A percentile compares a stretch with the other conserved stretches of the same genome.
phyloP scores from a whole-genome alignment of 352 stramenopile genomes.

The Globisporangium mamillatum region DNA sequence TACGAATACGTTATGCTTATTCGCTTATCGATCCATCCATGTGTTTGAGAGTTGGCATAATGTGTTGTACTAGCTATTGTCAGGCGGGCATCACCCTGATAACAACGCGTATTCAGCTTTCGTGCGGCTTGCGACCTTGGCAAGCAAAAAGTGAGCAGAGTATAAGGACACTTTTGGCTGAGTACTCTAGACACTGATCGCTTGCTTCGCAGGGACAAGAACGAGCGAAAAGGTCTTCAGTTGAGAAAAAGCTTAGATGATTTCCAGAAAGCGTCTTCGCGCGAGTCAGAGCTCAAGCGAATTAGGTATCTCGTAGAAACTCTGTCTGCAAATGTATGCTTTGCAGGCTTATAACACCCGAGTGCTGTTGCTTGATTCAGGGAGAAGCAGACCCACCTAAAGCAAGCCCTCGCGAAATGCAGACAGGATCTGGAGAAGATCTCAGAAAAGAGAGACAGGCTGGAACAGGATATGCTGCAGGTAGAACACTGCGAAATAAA shows the following conservation, averaged over 20 bases:
- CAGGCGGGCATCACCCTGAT: neutral
- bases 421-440: neutral
- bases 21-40: neutral
- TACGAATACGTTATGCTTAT: neutral
- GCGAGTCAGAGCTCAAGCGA: neutral
- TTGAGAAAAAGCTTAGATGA: neutral
- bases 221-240: neutral
- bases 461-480: neutral
- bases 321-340: neutral
- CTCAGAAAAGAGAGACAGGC: neutral
- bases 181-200: neutral
- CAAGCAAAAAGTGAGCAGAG: neutral
- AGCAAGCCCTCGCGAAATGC: neutral
- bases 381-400: neutral
- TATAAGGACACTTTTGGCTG: neutral
- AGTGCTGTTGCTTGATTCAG: neutral
- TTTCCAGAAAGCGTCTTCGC: neutral
- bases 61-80: neutral
- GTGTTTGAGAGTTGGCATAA: neutral
- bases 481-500: neutral
- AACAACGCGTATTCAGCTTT: neutral
- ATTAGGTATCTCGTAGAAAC: neutral
- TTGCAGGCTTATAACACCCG: neutral
- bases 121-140: neutral
- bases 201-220: neutral